Base-by-base conservation (phyloP, 805 yeast species). In the Kodamaea restingae region DNA sequence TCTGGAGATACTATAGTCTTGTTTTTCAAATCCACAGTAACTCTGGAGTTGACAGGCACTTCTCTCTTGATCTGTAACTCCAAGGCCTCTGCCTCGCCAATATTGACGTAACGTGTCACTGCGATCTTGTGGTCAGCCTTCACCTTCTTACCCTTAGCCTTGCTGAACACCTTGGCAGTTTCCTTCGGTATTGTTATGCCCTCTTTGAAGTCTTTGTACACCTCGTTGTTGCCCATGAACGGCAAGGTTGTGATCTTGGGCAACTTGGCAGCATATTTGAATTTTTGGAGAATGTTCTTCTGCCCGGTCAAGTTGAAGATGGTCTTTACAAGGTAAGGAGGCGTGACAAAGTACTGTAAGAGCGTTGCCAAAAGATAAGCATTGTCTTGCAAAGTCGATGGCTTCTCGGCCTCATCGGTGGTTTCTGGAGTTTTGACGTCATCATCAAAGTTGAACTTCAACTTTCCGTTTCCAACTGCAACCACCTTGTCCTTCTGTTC, bases 301-400 rank as follows among this genome's bases (percentile, higher is more conserved):
- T 73, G 69, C 10, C 35, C 38, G 11, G 39, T 32, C 32, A 35
- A 26, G 24, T 54, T 53, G 64, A 88, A 86, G 4, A 82, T 70
- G 2, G 80, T 61, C 44, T 81, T 80, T 14, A 80, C 75, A 31
- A 88, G 67, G 54, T 88, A 86, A 35, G 87, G 84, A 1, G 96
- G 96, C 0, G 96, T 88, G 11, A 88, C 78, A 52, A 86, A 86
- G 55, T 67, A 88, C 55, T 87, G 95, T 41, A 88, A 63, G 28
- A 88, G 65, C 1, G 81, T 67, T 1, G 91, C 88, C 39, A 87
- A 70, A 6, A 80, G 52, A 54, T 80, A 59, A 0, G 81, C 63
- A 26, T 68, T 66, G 41, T 46, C 3, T 21, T 46, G 39, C 25
- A 44, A 53, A 29, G 28, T 40, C 21, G 34, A 27, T 21, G 49